Percentiles rank a stretch among this genome's conserved stretches.
Evolutionary conservation across 805 yeast genomes (phyloP).

Genomic region (Ogataea pini): DNA sequence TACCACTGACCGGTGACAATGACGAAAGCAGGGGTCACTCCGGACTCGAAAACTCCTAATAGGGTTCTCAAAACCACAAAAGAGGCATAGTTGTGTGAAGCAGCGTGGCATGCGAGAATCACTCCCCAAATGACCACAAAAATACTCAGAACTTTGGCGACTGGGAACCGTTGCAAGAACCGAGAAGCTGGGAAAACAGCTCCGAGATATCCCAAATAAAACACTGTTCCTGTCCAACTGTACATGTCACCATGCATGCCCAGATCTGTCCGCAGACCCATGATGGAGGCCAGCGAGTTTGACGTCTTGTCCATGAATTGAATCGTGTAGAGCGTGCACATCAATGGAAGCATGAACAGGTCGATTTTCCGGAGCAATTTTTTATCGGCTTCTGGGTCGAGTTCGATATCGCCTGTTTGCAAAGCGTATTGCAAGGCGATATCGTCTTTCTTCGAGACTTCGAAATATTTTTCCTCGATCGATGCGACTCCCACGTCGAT

Average conservation of each 20-base stretch:
- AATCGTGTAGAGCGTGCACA: constrained; percentile 23
- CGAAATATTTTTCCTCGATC: constrained; percentile 32
- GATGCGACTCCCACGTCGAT: neutral
- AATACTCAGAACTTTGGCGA: constrained; percentile 38
- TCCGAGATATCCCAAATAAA: constrained; percentile 50
- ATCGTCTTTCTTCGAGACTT: constrained; percentile 33
- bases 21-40: constrained; percentile 57
- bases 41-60: constrained; percentile 52
- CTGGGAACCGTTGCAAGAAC: constrained; percentile 44
- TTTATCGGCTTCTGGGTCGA: constrained; percentile 17
- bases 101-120: constrained; percentile 44
- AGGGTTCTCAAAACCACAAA: constrained; percentile 46
- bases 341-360: constrained; percentile 22
- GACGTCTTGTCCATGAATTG: constrained; percentile 28
- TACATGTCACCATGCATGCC: constrained; percentile 47
- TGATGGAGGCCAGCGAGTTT: constrained; percentile 36
- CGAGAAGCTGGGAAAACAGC: constrained; percentile 44
- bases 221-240: constrained; percentile 52
- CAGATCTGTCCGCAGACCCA: constrained; percentile 49
- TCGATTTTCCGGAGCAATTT: constrained; percentile 23
- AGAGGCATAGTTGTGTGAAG: constrained; percentile 43
- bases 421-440: constrained; percentile 31
- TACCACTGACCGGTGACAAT: constrained; percentile 57
- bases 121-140: constrained; percentile 45
- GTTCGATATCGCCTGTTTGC: constrained; percentile 13